Evolutionary conservation across 1,139 yeast genomes (phyloP), one percentile per base, ranked within the genome.

Genomic region (Nakaseomyces sp.): DNA sequence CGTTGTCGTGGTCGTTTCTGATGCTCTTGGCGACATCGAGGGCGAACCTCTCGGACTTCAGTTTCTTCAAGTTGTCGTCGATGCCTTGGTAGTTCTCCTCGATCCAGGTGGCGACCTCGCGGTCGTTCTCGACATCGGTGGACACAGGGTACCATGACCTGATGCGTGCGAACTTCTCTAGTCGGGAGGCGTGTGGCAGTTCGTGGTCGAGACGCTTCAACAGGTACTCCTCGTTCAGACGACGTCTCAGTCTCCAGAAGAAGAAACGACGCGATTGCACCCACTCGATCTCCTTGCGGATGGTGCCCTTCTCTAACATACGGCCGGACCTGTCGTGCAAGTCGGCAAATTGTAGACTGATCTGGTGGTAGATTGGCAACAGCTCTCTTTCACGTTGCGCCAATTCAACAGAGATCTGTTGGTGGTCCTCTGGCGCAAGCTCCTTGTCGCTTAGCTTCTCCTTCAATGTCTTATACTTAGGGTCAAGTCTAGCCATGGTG

Each of bases 171-270:
- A 82, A 78, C 68, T 81, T 79, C 68, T 88, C 96, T 51, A 87
- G 72, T 65, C 89, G 79, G 37, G 77, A 73, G 39, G 86, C 75
- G 42, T 68, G 61, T 45, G 79, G 74, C 48, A 83, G 65, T 51
- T 79, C 81, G 48, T 76, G 81, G 45, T 79, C 78, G 57, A 89
- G 77, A 60, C 85, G 76, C 65, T 77, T 80, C 65, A 87, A 72
- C 60, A 89, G 73, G 67, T 87, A 86, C 65, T 87, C 95, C 70
- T 91, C 97, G 64, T 85, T 82, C 67, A 93, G 73, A 69, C 96
- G 86, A 70, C 98, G 84, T 71, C 96, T 87, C 53, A 87, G 77
- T 69, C 99, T 81, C 98, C 98, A 91, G 91, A 87, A 91, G 79
- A 91, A 93, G 78, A 77, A 85, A 60, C 97, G 79, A 73, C 98